Conservation (phyloP, 768 basidiomycete genomes). For the Rubroboletus satanas region DNA sequence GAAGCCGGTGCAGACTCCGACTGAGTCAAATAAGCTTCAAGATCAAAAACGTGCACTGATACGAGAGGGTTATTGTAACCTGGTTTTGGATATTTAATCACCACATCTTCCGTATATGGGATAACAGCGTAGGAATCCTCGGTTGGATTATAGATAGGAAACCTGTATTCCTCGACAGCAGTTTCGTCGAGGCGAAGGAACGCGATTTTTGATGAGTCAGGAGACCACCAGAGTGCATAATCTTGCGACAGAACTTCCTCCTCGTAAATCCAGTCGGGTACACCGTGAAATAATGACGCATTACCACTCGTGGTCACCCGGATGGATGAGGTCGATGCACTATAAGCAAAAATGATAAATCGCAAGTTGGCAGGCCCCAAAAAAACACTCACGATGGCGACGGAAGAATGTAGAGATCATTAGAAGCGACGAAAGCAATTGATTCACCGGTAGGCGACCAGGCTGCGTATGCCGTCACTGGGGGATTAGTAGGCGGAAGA, state of each 20-base stretch:
- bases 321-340: constrained; percentile 46
- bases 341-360: constrained; percentile 21
- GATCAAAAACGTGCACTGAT: constrained; percentile 76
- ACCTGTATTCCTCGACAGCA: constrained; percentile 76
- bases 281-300: constrained; percentile 84
- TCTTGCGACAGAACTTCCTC: constrained; percentile 80
- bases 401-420: constrained; percentile 85
- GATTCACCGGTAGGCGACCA: constrained; percentile 84
- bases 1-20: constrained; percentile 26
- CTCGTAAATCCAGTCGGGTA: constrained; percentile 97
- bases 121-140: constrained; percentile 62
- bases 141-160: constrained; percentile 90
- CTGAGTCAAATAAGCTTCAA: constrained; percentile 48
- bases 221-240: constrained; percentile 89
- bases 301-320: constrained; percentile 81
- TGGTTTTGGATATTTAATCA: constrained; percentile 84
- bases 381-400: constrained; percentile 51
- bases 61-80: constrained; percentile 88
- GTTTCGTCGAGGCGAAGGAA: constrained; percentile 90
- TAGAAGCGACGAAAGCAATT: constrained; percentile 81
- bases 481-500: constrained; percentile 61
- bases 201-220: constrained; percentile 55
- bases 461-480: constrained; percentile 71
- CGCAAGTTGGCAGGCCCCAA: neutral
- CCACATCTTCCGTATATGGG: constrained; percentile 65